Conservation (phyloP, 768 basidiomycete genomes). For the Psilocybe cyanescens region DNA sequence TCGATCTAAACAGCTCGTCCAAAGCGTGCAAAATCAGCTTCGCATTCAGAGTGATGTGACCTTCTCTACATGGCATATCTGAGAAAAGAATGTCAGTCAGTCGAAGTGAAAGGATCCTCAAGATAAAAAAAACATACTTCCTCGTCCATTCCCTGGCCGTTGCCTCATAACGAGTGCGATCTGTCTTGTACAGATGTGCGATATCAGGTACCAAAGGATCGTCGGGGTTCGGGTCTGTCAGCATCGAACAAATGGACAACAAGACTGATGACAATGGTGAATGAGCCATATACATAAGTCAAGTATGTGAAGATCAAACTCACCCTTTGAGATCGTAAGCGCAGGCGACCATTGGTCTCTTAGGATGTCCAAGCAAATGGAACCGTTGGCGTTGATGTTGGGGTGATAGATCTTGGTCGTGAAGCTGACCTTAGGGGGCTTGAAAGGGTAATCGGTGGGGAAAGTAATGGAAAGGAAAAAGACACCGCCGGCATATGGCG, state of each 20-base stretch:
- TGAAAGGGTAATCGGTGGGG: constrained; percentile 99
- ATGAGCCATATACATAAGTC: background rate
- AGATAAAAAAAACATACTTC: constrained; percentile 66
- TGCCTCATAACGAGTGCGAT: constrained; percentile 94
- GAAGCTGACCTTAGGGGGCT: constrained; percentile 99
- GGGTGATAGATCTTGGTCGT: constrained; percentile 99
- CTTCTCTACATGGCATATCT: constrained; percentile 58
- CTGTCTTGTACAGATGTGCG: constrained; percentile 99
- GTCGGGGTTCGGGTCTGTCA: constrained; percentile 99
- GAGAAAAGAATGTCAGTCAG: constrained; percentile 6
- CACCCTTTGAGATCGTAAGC: constrained; percentile 98
- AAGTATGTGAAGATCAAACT: constrained; percentile 20
- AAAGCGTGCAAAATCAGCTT: constrained; percentile 26
- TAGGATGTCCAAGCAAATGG: constrained; percentile 97
- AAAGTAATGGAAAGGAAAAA: constrained; percentile 97
- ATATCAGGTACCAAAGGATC: constrained; percentile 99
- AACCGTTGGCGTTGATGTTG: constrained; percentile 99
- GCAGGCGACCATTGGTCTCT: constrained; percentile 99
- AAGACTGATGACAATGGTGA: constrained; percentile 58
- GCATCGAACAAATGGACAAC: constrained; percentile 98
- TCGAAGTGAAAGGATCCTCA: background rate
- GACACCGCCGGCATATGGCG: constrained; percentile 97
- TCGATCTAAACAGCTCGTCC: constrained; percentile 31
- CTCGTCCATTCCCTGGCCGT: constrained; percentile 99
- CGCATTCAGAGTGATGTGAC: constrained; percentile 12